Base-by-base conservation (phyloP, 306 rosid species). In the Cucumis hystrix region DNA sequence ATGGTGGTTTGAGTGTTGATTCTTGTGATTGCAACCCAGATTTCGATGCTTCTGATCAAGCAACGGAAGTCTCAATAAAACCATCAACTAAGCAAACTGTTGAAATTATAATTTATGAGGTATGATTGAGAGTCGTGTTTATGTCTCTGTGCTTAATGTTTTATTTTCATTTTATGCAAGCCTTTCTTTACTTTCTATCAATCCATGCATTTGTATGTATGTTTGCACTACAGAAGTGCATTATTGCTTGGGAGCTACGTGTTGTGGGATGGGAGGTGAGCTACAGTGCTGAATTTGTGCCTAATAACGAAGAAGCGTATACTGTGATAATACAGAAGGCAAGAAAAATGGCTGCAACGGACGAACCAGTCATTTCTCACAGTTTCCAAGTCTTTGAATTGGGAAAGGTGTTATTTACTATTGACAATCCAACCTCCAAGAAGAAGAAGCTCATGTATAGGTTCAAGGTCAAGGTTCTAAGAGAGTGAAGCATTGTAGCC, bases 191-290 rank as follows among this genome's bases (percentile, higher is more conserved):
- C 75, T 69, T 11, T 69, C 58, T 43, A 20, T 68, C 35, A 13
- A 47, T 47, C 16, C 33, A 45, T 45, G 37, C 30, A 9, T 69
- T 49, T 43, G 12, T 69, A 8, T 10, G 16, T 66, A 37, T 66
- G 8, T 39, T 23, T 39, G 72, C 52, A 74, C 78, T 88, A 81
- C 89, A 95, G 98, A 90, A 88, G 81, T 95, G 98, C 84, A 79
- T 85, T 65, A 86, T 92, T 79, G 89, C 87, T 67, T 95, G 97
- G 98, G 98, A 95, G 92, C 91, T 95, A 65, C 89, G 98, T 3
- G 98, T 95, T 6, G 97, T 92, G 56, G 97, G 97, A 35, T 95
- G 98, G 98, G 98, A 95, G 81, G 97, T 95, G 80, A 90, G 85
- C 84, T 92, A 87, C 18, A 80, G 85, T 37, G 91, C 97, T 68